Evolutionary conservation across 306 rosid genomes (phyloP).

Genomic region (Dalbergia cochinchinensis): DNA sequence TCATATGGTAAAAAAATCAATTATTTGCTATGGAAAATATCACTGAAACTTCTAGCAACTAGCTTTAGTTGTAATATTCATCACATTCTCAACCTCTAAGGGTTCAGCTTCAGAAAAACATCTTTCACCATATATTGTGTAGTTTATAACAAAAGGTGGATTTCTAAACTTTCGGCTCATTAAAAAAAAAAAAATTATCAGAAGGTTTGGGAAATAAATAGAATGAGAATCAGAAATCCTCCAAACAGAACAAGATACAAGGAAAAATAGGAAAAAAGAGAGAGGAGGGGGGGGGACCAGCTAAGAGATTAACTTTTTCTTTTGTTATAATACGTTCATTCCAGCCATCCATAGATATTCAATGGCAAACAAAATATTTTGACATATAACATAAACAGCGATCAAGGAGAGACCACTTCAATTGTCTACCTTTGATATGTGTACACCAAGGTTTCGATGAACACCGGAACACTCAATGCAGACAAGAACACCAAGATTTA

Average conservation of each 20-base stretch:
- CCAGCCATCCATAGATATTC: conserved; percentile 25
- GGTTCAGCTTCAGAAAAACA: not conserved
- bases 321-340: conserved; percentile 9
- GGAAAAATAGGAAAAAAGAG: not conserved
- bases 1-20: not conserved
- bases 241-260: conserved; percentile 18
- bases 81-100: too few species aligned
- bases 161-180: not conserved
- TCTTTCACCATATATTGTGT: not conserved
- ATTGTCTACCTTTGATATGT: conserved; percentile 88
- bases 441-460: conserved; percentile 99
- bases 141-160: not conserved
- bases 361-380: conserved; percentile 11
- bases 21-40: not conserved
- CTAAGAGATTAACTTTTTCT: not conserved
- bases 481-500: conserved; percentile 98
- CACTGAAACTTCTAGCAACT: not conserved
- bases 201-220: not conserved
- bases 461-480: conserved; percentile 99
- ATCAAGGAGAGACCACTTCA: conserved; percentile 29
- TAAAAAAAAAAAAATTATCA: conserved; percentile 2
- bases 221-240: not conserved
- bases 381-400: conserved; percentile 28
- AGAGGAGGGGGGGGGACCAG: too few species aligned
- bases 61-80: not conserved